Evolutionary conservation across 208 protist species (phyloP), one percentile per base, ranked within the genome.

Genomic region (Endotrypanum monterogeii): DNA sequence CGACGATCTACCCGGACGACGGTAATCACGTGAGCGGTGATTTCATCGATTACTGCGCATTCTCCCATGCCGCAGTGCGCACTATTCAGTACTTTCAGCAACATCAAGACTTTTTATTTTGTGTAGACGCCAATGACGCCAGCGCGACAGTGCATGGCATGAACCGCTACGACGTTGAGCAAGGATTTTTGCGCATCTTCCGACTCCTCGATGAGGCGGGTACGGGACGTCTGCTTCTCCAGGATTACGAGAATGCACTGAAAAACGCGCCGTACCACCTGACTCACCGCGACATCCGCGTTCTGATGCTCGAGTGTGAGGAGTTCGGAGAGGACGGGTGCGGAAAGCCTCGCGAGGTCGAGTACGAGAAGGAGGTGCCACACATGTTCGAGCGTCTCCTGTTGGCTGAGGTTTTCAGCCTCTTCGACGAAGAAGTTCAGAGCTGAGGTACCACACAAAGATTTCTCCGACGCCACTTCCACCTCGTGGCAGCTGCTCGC

Each of bases 131-230:
- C 35, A 74, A 67, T 54, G 57, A 71, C 1, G 81, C 88, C 44
- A 73, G 71, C 52, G 77, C 83, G 23, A 89, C 88, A n/a, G 91
- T 96, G 57, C 94, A 98, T 79, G 93, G 93, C 28, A 75, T 96
- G 63, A 93, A 80, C 68, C 83, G 83, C 69, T 77, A 78, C 55
- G 94, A 98, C 50, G 82, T 97, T 6, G 86, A 94, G 83, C 74
- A 89, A 68, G 80, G 86, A 55, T 95, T 98, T 70, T 74, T 94
- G 72, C 83, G 77, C 54, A 83, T 92, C 66, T 94, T 97, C 72
- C 88, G 85, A 12, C 74, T 83, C 41, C 69, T 88, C 20, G 94
- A 98, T 61, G 72, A 84, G 56, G 80, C 82, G 3, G 81, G 80
- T 44, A 90, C 82, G 0, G 85, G 90, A 20, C 75, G 83, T 18